Evolutionary conservation across 805 yeast species (phyloP), one percentile per base, ranked within the genome.

Genomic region (Dipodascopsis tothii): DNA sequence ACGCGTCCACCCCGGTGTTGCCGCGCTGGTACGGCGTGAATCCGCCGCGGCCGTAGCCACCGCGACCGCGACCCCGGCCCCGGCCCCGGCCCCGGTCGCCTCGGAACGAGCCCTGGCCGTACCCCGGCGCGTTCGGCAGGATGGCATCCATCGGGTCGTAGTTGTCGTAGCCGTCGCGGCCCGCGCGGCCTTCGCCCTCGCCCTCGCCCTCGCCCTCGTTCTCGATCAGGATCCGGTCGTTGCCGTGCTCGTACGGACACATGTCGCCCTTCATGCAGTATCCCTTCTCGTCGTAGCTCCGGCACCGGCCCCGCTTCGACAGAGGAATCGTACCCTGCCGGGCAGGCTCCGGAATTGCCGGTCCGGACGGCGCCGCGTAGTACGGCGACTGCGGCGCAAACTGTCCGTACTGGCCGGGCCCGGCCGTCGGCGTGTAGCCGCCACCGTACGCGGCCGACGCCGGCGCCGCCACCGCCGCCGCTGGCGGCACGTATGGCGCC

Each of bases 161-260:
- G 14, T 14, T 14, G 30, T 9, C 30, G 14, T 9, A 9, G 9
- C 11, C 14, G 9, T 25, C 30, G 9, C 30, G n/a, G 14, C 30
- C 30, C 11, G 30, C 30, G 14, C 9, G 9, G 9, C 11, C 14
- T 25, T 25, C 30, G 9, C 30, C 30, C 9, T 25, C 30, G 14
- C 11, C 18, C 7, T 33, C 9, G n/a, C n/a, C 21, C 20, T 33
- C 21, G 9, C n/a, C 39, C 11, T 33, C 2, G 11, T 33, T n/a
- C 14, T 38, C 51, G n/a, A 50, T 42, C 16, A 44, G 40, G 21
- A 50, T 40, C 14, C 46, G 36, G 21, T 50, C 54, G 14, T 21
- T 32, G n/a, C 54, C 54, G 19, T 50, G 54, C 28, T 48, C 54
- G 23, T 48, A 50, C n/a, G 54, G 54, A 39, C 54, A 50, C 30